Base-by-base conservation (phyloP, 1,139 yeast species). In the Saccharomycopsis hybrid region DNA sequence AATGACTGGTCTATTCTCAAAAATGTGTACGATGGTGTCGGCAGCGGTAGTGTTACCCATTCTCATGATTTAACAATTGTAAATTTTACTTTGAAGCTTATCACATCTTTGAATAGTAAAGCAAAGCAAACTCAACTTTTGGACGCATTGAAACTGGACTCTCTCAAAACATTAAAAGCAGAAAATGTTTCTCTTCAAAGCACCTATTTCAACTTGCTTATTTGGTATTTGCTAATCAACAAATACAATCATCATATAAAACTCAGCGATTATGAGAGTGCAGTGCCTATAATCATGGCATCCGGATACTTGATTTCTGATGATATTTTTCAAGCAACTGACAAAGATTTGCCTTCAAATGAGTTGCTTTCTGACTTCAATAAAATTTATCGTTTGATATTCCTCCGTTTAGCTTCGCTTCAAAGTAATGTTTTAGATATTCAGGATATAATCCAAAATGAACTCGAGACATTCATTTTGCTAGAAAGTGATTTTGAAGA, bases 401-500 rank as follows among this genome's bases (percentile, higher is more conserved):
- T 50, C 36, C 29, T 47, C 13, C 39, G 30, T 31, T n/a, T 50
- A 5, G 25, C 47, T 13, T 11, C 13, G 5, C 41, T 35, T 2
- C 9, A 44, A 8, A n/a, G 11, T n/a, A 13, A 5, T 18, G 4
- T 5, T 5, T 5, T 18, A 25, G 24, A 13, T 2, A 46, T 46
- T 11, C 27, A 39, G 4, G 40, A 33, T n/a, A 30, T 48, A 3
- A 48, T 48, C 4, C 36, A 35, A 5, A 35, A 48, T 18, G 43
- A 48, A 29, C 9, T 48, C 8, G 46, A 48, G 28, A 44, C 51
- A 3, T 33, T 25, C 13, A 39, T 48, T 32, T 9, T 44, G 5
- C 33, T 37, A 32, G 43, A 48, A 39, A 31, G 39, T 18, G 44
- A 39, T 25, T 18, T 18, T 18, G 18, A 18, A 18, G 18, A 18